Base-by-base conservation (phyloP, 2,329 filamentous ascomycete genomes). In the Metarhizium guizhouense region DNA sequence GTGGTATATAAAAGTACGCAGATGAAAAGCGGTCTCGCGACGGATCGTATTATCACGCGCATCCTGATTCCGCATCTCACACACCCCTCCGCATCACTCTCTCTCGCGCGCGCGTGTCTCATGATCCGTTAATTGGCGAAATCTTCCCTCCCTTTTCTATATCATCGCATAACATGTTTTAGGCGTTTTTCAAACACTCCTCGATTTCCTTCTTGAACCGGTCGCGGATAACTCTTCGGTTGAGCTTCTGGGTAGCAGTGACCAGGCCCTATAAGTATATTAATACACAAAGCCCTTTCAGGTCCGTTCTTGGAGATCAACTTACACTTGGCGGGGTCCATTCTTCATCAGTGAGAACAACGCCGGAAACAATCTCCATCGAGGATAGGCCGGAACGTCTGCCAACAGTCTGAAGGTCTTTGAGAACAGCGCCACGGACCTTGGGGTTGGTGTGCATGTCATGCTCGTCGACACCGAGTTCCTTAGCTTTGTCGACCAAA, bases 321-420 rank as follows among this genome's bases (percentile, higher is more conserved):
- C 88, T 85, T 76, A 93, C 89, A 67, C 85, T 94, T 57, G 84
- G 80, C 54, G 90, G 88, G 55, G 87, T 93, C 90, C 90, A 95
- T 71, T 95, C 90, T 67, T 93, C 90, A 61, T 93, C 88, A 0
- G 86, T 84, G 56, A 95, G 70, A 30, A 93, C 87, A 20, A 93
- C 85, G 52, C 86, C 88, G 34, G 84, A 80, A 45, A 95, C 78
- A 59, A 86, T 84, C 76, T 95, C 90, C 57, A 94, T 85, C 10
- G 81, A 76, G 1, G 76, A 75, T 51, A 95, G 75, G 20, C 87
- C 86, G 34, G 82, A 84, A 63, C 79, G 81, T 72, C 79, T 83
- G 18, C 81, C 90, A 25, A 80, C 77, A 10, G 72, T 69, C 62
- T 88, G 79, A 58, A 95, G 72, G 64, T 90, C 86, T 74, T 88